Conservation (phyloP, 495 filamentous ascomycete species). For the Aspergillus nanangensis region DNA sequence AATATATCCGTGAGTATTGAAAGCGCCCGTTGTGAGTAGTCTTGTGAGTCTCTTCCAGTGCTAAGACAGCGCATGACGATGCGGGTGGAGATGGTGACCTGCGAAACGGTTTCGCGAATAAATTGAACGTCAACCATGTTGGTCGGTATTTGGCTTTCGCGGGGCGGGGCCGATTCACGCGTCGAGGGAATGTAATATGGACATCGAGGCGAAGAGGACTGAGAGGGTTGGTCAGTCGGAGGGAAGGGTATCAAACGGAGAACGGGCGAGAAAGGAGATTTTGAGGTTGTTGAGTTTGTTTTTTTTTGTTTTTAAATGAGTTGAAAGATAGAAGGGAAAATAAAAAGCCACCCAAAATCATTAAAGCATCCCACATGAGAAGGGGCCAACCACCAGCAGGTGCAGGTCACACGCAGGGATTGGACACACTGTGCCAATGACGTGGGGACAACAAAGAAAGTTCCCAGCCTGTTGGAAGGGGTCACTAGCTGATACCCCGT, state of each 20-base stretch:
- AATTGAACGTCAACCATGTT: conserved; percentile 15
- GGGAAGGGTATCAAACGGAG: neutral
- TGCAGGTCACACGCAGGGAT: neutral
- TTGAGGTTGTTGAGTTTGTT: neutral
- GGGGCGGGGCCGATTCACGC: neutral
- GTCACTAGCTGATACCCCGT: no score
- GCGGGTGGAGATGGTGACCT: conserved; percentile 12
- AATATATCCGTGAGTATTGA: conserved; percentile 16
- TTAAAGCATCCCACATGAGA: no score
- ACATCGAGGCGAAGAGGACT: conserved; percentile 7
- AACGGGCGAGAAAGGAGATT: neutral
- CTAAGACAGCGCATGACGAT: conserved; percentile 18
- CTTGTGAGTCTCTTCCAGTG: conserved; percentile 15
- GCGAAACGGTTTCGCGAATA: conserved; percentile 12
- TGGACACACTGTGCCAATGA: neutral
- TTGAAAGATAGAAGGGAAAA: no score
- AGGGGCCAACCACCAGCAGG: no score
- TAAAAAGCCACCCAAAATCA: no score
- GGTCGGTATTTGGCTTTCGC: neutral
- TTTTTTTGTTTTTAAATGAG: neutral
- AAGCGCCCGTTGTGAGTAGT: conserved; percentile 14
- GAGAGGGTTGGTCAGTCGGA: neutral
- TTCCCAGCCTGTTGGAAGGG: neutral
- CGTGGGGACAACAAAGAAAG: neutral
- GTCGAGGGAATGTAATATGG: conserved; percentile 3